These are phyloP conservation scores for Lichtheimia hyalospora DNA, from an alignment of 371 early-diverging fungal species.

Conservation along the genomic window DNA sequence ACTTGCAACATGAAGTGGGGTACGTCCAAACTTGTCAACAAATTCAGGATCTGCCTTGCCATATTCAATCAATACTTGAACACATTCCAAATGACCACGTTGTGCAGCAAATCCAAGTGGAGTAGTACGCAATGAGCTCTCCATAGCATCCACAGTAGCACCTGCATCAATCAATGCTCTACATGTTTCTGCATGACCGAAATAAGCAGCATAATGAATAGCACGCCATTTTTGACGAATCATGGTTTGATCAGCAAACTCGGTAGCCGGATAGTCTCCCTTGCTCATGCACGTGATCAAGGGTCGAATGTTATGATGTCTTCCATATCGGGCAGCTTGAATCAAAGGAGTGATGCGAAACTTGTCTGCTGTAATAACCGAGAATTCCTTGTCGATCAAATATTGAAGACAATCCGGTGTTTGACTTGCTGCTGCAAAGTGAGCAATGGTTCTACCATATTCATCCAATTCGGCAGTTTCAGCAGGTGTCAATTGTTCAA, in stretches of 20 bases:
- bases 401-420: slow-evolving; percentile 50
- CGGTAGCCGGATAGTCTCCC: slow-evolving; percentile 18
- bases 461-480: slow-evolving; percentile 44
- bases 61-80: slow-evolving; percentile 41
- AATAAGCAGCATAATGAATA: slow-evolving; percentile 59
- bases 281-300: slow-evolving; percentile 31
- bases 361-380: slow-evolving; percentile 35
- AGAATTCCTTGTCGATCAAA: slow-evolving; percentile 36
- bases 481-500: slow-evolving; percentile 35
- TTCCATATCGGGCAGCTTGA: slow-evolving; percentile 58
- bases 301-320: slow-evolving; percentile 31
- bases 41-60: slow-evolving; percentile 47
- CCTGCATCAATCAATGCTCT: slow-evolving; percentile 41
- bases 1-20: slow-evolving; percentile 51
- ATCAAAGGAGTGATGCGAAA: slow-evolving; percentile 51
- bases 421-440: slow-evolving; percentile 61
- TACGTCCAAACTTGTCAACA: slow-evolving; percentile 47
- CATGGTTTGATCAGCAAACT: slow-evolving; percentile 40
- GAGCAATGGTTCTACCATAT: slow-evolving; percentile 48
- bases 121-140: slow-evolving; percentile 42
- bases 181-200: slow-evolving; percentile 51
- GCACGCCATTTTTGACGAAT: slow-evolving; percentile 46
- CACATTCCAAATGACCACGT: slow-evolving; percentile 50
- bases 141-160: slow-evolving; percentile 42
- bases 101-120: slow-evolving; percentile 50